phyloP scores from a whole-genome alignment of 352 stramenopile genomes.

The Elongisporangium undulatum region DNA sequence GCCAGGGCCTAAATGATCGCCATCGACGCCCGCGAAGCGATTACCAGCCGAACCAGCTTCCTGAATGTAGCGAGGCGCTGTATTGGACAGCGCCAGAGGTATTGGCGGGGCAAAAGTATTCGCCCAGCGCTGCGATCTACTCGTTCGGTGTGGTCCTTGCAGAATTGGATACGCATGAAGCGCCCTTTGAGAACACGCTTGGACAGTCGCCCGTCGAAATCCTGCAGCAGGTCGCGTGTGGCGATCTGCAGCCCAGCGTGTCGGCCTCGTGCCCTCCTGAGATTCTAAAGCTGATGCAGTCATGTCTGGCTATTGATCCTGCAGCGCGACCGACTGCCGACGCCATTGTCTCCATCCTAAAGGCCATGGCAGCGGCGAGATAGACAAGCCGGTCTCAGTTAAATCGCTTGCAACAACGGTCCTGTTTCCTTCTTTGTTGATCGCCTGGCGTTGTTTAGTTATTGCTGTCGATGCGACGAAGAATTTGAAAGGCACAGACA shows the following conservation, averaged over 20 bases:
- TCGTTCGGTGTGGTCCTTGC: constrained; percentile 59
- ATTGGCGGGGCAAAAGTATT: constrained; percentile 35
- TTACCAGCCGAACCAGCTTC: neutral
- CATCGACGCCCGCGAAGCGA: constrained; percentile 1
- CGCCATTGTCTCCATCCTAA: constrained; percentile 15
- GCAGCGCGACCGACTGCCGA: constrained; percentile 16
- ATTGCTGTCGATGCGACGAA: neutral
- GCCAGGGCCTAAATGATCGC: constrained; percentile 3
- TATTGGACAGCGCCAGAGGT: constrained; percentile 78
- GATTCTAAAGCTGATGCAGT: constrained; percentile 18
- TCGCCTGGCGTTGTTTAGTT: neutral
- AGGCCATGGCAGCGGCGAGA: constrained; percentile 7
- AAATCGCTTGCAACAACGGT: no score
- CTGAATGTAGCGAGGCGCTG: constrained; percentile 21
- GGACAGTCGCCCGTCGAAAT: constrained; percentile 17
- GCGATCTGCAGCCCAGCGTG: constrained; percentile 19
- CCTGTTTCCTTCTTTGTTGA: neutral
- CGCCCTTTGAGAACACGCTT: constrained; percentile 21
- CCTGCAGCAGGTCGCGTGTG: constrained; percentile 23
- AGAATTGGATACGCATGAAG: constrained; percentile 44
- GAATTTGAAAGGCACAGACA: neutral
- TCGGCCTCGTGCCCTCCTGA: constrained; percentile 24
- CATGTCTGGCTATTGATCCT: constrained; percentile 27
- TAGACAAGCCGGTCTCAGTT: no score
- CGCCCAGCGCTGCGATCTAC: constrained; percentile 66